Base-by-base conservation (phyloP, 495 filamentous ascomycete genomes). In the Aspergillus sparsus region DNA sequence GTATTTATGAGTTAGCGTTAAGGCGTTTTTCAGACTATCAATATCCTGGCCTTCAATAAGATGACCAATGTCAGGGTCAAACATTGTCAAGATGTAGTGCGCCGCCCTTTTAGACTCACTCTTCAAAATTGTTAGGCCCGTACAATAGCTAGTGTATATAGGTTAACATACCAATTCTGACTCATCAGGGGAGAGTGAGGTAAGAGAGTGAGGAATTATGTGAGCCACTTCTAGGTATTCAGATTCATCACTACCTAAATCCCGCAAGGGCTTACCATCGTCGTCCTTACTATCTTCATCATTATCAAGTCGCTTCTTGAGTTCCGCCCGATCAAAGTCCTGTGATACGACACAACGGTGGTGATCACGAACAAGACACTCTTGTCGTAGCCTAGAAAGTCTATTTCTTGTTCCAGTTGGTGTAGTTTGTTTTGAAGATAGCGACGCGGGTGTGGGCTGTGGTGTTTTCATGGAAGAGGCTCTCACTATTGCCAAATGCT, bases 1-100 rank as follows among this genome's bases (percentile, higher is more conserved):
- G 53, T 65, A 62, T n/a, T 65, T 52, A n/a, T 54, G 57, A 6
- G 63, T 66, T 57, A 71, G 51, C 16, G 62, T 71, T 1, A 71
- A 55, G 27, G 60, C 64, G 53, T 69, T 68, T 1, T 16, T 12
- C 0, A 56, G 62, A n/a, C 54, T 63, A 34, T 66, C 57, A 37
- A 66, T 66, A 5, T 59, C 42, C 10, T 54, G 57, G 2, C 47
- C 42, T 7, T 65, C 49, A 35, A 66, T 63, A 41, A 63, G 60
- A 55, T 63, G 52, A 46, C 18, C 44, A 9, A 69, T 58, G 37
- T 57, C 64, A 36, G 58, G 59, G 33, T 69, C 62, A 44, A 69
- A 67, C 64, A 65, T 63, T 47, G 63, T 46, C 21, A 69, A 49
- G 16, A 67, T 69, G 7, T 50, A 49, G 13, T 65, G 58, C 9